Conservation (phyloP, 139 green algal species). For the Tetratostichococcus sp. region DNA sequence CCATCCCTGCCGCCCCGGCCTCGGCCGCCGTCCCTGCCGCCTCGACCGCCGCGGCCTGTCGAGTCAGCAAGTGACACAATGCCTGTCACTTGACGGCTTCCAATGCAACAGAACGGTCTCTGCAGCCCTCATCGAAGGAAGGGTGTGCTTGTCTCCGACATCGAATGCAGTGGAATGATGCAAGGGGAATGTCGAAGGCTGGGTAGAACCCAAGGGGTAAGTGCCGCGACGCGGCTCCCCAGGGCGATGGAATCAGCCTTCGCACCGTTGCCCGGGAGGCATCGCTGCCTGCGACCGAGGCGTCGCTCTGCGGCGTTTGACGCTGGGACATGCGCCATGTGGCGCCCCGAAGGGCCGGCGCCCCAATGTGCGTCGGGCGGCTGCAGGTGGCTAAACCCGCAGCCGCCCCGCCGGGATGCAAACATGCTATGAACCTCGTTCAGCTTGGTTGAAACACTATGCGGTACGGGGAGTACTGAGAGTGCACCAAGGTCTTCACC, state of each 20-base stretch:
- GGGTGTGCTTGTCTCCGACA: too few relatives aligned
- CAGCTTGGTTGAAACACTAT: neutral
- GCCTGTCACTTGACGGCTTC: too few relatives aligned
- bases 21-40: slow-evolving; percentile 27
- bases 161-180: too few relatives aligned
- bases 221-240: slow-evolving; percentile 34
- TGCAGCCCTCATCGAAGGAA: too few relatives aligned
- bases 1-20: slow-evolving; percentile 6
- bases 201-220: slow-evolving; percentile 45
- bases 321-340: slow-evolving; percentile 35
- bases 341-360: slow-evolving; percentile 12
- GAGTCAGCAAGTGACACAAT: too few relatives aligned
- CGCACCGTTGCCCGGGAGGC: slow-evolving; percentile 13
- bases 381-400: neutral
- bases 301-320: slow-evolving; percentile 32
- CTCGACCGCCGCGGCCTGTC: slow-evolving; percentile 29
- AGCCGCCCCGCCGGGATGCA: neutral
- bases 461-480: too few relatives aligned
- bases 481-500: slow-evolving; percentile 29
- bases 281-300: slow-evolving; percentile 22
- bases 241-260: slow-evolving; percentile 48
- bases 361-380: slow-evolving; percentile 15
- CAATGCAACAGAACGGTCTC: too few relatives aligned
- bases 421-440: neutral
- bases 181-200: slow-evolving; percentile 37